Evolutionary conservation across 768 basidiomycete species (phyloP).

Genomic region (Rhodosporidiobolus odoratus): DNA sequence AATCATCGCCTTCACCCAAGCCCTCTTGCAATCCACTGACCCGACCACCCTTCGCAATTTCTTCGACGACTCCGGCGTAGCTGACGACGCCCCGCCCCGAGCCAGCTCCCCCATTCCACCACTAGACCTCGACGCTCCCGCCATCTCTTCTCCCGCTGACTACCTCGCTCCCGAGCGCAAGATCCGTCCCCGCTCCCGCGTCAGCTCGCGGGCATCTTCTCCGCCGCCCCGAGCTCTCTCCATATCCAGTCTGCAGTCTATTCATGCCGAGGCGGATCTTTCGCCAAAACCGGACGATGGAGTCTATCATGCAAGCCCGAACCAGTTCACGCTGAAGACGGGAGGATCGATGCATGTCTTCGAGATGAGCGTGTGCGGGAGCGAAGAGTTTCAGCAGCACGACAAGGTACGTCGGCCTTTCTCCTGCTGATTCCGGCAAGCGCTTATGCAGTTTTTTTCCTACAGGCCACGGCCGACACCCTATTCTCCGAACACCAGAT

Average conservation of each 20-base stretch:
- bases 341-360: constrained; percentile 44
- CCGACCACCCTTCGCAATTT: constrained; percentile 33
- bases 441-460: background rate
- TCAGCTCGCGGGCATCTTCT: constrained; percentile 21
- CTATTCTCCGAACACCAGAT: constrained; percentile 58
- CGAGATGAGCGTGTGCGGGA: constrained; percentile 63
- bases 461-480: constrained; percentile 47
- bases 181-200: constrained; percentile 10
- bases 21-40: constrained; percentile 34
- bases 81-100: background rate
- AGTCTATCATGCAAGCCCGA: constrained; percentile 26
- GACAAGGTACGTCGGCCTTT: background rate
- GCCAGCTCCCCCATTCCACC: constrained; percentile 9
- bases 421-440: background rate
- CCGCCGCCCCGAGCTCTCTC: constrained; percentile 16
- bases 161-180: background rate
- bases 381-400: constrained; percentile 41
- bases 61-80: constrained; percentile 14
- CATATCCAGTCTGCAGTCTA: constrained; percentile 27
- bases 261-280: constrained; percentile 21
- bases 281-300: constrained; percentile 18
- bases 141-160: background rate
- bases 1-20: constrained; percentile 38
- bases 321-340: constrained; percentile 29
- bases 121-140: constrained; percentile 16